Evolutionary conservation across 805 yeast genomes (phyloP), one percentile per base, ranked within the genome.

Genomic region (Hanseniaspora clermontiae): DNA sequence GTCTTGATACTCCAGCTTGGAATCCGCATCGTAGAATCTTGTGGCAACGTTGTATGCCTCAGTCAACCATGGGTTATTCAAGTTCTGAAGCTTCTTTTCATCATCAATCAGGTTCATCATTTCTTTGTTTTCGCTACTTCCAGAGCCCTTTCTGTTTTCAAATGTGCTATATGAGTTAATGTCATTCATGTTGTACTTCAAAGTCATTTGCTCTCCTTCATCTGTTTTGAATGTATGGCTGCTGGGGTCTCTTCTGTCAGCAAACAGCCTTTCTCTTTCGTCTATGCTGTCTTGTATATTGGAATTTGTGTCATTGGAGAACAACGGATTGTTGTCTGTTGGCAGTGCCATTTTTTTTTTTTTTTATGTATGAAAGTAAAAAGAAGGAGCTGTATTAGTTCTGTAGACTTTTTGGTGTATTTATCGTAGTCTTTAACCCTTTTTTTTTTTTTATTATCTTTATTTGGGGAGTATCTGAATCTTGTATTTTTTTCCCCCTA

Each of bases 1-100:
- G 49, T 80, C 81, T 5, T 64, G 63, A 1, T 68, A 59, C 20
- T 69, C 70, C 43, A 80, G 63, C 5, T 60, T 63, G 39, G 72
- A 74, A 59, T 80, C 84, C 40, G 70, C 70, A 43, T 77, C 77
- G 59, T 78, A 77, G 62, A 80, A 78, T 32, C 69, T 66, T 54
- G 74, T 65, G 2, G 80, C 80, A n/a, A 65, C 62, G 14, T 70
- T 60, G 58, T 71, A 72, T 1, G 77, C 77, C 49, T 68, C 70
- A 45, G 70, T 59, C 46, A 68, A 64, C 71, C 71, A 67, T 6
- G 68, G 66, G 32, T 60, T 60, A 12, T 61, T 59, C 9, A 57
- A 24, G 12, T 57, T 43, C 17, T 57, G 51, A 5, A 51, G 39
- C 20, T 40, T 53, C 34, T 20, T 50, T 40, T 45, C 51, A 14